Evolutionary conservation across 2,329 filamentous ascomycete species (phyloP), one percentile per base, ranked within the genome.

Genomic region (Dryadomyces quercivorus): DNA sequence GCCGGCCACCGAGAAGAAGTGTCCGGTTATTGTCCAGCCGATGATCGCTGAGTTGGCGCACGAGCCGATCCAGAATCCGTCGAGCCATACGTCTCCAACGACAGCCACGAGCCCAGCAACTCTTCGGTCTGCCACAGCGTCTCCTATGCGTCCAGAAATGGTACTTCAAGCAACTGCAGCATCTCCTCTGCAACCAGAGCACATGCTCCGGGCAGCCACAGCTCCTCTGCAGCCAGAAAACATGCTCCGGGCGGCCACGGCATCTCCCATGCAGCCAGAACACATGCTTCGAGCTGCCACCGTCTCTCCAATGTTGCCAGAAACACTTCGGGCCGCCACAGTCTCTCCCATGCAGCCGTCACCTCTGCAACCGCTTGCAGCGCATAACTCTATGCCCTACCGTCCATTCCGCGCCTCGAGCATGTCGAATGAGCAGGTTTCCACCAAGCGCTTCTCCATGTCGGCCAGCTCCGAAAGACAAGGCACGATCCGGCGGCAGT

Each of bases 21-120:
- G 21, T 44, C 45, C 53, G 4, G n/a, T 40, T 47, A 18, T 8
- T 15, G 52, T 42, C 12, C 57, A 61, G 21, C 15, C 58, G 40
- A 56, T 59, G 9, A 61, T 64, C 12, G 66, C 69, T 22, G 71
- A 78, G 63, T 56, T 75, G 26, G 67, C 71, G 2, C 63, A 66
- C 57, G 59, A 67, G 31, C 61, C 62, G 12, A 64, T 64, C 38
- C 12, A 18, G 10, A 8, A 21, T 6, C 4, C 5, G 26, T 8
- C 26, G 26, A 5, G 26, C 8, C 26, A 31, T 31, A 31, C 26
- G 26, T 31, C 26, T 8, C 26, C 26, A 40, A 40, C 36, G 12
- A 7, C 36, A 8, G 36, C 36, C 5, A 12, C 36, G 10, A 40
- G 36, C 34, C 8, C 57, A 2, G 50, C 16, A 15, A 36, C 7